phyloP scores from a whole-genome alignment of 257 asterid species.

The Solanum ahanhuiri region DNA sequence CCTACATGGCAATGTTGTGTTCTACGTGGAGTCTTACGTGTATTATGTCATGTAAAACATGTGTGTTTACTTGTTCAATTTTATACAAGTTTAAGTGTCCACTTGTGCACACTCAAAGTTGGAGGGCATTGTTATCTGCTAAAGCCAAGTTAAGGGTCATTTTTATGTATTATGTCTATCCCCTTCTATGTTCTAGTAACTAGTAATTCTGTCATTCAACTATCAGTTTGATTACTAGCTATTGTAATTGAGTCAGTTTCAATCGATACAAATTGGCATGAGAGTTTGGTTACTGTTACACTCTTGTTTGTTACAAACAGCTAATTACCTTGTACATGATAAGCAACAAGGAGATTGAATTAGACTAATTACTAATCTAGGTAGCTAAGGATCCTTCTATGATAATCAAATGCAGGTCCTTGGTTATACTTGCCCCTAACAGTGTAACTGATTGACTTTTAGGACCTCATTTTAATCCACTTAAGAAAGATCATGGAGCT shows the following conservation, averaged over 20 bases:
- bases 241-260: not conserved
- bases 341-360: not conserved
- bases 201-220: not conserved
- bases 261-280: not conserved
- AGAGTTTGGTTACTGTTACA: not conserved
- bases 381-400: not conserved
- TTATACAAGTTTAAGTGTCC: too few species aligned
- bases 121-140: too few species aligned
- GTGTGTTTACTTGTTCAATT: too few species aligned
- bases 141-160: not conserved
- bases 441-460: not conserved
- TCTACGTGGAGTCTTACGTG: too few species aligned
- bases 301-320: not conserved
- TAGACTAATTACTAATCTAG: not conserved
- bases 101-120: too few species aligned
- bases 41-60: not conserved
- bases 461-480: conserved; percentile 95
- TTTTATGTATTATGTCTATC: not conserved
- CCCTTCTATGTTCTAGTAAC: not conserved
- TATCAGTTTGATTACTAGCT: not conserved
- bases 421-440: not conserved
- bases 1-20: not conserved
- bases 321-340: not conserved
- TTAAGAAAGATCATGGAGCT: conserved; percentile 73
- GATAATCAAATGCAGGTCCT: not conserved